Base-by-base conservation (phyloP, 1,139 yeast species). In the Kodamaea ohmeri region DNA sequence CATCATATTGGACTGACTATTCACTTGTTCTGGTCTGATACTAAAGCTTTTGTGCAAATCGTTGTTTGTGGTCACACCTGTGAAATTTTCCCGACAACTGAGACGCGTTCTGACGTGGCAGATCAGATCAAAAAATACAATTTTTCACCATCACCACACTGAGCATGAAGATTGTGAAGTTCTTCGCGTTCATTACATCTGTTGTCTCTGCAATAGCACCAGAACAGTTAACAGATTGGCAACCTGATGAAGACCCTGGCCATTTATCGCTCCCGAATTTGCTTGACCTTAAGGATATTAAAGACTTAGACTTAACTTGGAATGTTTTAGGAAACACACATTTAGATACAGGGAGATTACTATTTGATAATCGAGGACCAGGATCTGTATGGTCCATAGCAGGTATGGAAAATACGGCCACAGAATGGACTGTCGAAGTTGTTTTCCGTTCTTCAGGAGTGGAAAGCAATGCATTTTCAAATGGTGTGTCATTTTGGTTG, bases 341-440 rank as follows among this genome's bases (percentile, higher is more conserved):
- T 21, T 51, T 61, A 26, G 73, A 67, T 34, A 63, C 65, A 12
- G 76, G 77, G 1, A 52, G 77, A 32, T 49, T 71, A 32, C 44
- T 71, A 15, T 50, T 69, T 32, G 61, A 67, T 17, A 61, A 70
- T 6, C 24, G 22, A 9, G 48, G 53, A 2, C 59, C 60, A 3
- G 51, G 52, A 4, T 56, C 76, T 0, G 39, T 81, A 2, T 79
- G 84, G 83, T 64, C 76, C 1, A 59, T 56, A 21, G 52, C 61
- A 1, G 53, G 55, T 11, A 42, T 71, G 40, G 60, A 60, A 2
- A 53, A 57, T 17, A 47, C 56, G 3, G 56, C 56, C 2, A 52
- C 70, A 7, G 74, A 76, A 28, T 81, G 84, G 72, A 77, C 88
- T 0, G 48, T 78, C 9, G 89, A 83, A 49, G 53, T 76, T 35